These are phyloP conservation scores for Pythium coloratum DNA, from an alignment of 352 stramenopile genomes.

Conservation along the genomic window DNA sequence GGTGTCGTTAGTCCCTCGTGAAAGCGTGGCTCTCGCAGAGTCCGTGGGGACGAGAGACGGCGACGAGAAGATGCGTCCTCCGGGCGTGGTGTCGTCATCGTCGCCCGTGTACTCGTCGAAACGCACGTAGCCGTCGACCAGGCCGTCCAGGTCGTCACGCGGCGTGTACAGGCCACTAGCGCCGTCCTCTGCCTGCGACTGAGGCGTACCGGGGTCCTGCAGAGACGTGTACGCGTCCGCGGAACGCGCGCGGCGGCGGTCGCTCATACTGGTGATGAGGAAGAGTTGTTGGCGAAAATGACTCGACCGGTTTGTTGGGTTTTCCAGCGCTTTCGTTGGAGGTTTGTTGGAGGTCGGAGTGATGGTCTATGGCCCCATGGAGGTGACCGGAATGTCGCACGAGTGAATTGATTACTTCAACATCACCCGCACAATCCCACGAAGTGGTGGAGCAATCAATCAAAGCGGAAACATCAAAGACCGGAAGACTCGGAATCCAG, in stretches of 20 bases:
- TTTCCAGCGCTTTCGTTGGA: background rate
- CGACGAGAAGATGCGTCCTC: background rate
- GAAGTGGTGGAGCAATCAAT: slow-evolving; percentile 13
- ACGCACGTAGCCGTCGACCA: slow-evolving; percentile 18
- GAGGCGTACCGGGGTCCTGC: slow-evolving; percentile 14
- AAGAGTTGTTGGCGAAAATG: background rate
- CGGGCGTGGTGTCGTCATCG: background rate
- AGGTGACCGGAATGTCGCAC: slow-evolving; percentile 27
- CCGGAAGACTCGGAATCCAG: background rate
- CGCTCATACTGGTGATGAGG: background rate
- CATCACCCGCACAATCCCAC: slow-evolving; percentile 10
- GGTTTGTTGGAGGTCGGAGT: slow-evolving; percentile 9
- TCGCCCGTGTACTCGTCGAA: slow-evolving; percentile 2
- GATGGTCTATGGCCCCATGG: slow-evolving; percentile 5
- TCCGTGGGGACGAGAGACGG: background rate
- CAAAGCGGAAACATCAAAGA: background rate
- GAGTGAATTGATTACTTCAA: slow-evolving; percentile 30
- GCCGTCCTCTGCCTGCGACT: slow-evolving; percentile 2
- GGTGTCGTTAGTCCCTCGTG: background rate
- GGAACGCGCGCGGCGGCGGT: slow-evolving; percentile 10
- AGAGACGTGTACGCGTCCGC: slow-evolving; percentile 8
- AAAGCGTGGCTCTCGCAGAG: background rate
- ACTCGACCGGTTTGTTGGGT: background rate
- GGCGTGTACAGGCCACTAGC: slow-evolving; percentile 1
- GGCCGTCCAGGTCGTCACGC: slow-evolving; percentile 14